Evolutionary conservation across 2,329 filamentous ascomycete species (phyloP), one percentile per base, ranked within the genome.

Genomic region (Paecilomyces dactylethromorphus): DNA sequence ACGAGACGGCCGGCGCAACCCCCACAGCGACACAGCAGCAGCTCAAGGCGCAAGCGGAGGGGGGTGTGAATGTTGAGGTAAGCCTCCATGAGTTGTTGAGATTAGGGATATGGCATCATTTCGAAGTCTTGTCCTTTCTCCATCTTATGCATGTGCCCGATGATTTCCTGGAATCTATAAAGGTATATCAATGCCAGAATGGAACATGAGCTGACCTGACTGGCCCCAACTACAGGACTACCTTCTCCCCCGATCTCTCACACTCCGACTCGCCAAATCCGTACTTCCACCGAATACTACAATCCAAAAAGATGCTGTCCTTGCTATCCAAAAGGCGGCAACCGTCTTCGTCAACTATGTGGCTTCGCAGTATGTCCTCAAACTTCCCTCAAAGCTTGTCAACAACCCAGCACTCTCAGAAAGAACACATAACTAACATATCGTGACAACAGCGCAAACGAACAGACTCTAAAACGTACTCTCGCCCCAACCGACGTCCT

Each of bases 321-420:
- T 86, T 15, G 85, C 85, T 7, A 81, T 88, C 61, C 83, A 84
- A 55, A 87, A 87, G 68, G 84, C 83, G 61, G 85, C 85, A 29
- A 87, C 85, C 3, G 85, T 88, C 3, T 88, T 88, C 70, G 82
- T 88, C 18, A 87, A 83, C 60, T 87, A 87, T 69, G 74, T 87
- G 54, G 82, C 83, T 59, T 80, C 81, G 58, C 79, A 81, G 84
- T 86, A 78, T 60, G 81, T 22, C 53, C 52, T 26, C 22, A 24
- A 11, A n/a, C 52, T 69, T 51, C 32, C 45, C 3, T 29, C 3
- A 29, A 33, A 33, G 11, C 13, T 15, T 33, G 10, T 12, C 1
- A 33, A n/a, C 13, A 13, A 15, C 13, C 13, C 35, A 13, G 13
- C 11, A 39, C 13, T 5, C 33, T 15, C 33, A 39, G 33, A 39